Percentiles rank a stretch among this genome's conserved stretches.
Evolutionary conservation across 805 yeast genomes (phyloP).

Genomic region (Maudiozyma saulgeensis): DNA sequence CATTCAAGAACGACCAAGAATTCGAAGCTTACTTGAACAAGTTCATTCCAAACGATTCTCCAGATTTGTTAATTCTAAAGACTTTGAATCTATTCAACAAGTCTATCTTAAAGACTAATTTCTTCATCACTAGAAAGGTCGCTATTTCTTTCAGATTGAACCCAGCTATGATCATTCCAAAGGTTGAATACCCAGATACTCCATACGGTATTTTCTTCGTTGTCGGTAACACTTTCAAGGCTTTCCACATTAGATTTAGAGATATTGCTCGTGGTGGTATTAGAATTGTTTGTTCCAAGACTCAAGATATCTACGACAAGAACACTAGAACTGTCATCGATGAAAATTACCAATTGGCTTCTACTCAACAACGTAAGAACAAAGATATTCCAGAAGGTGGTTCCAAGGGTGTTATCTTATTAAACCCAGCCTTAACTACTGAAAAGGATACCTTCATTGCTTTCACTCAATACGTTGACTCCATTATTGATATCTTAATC

Average conservation of each 20-base stretch:
- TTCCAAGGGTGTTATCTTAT: constrained; percentile 88
- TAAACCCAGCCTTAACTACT: constrained; percentile 60
- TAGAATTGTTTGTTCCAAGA: constrained; percentile 83
- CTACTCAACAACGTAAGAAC: constrained; percentile 92
- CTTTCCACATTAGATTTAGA: constrained; percentile 93
- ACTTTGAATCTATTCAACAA: constrained; percentile 80
- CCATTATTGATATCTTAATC: constrained; percentile 77
- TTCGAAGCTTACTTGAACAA: constrained; percentile 58
- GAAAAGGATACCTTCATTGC: constrained; percentile 76
- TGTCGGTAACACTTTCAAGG: constrained; percentile 94
- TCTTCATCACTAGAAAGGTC: constrained; percentile 86
- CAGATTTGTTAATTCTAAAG: constrained; percentile 65
- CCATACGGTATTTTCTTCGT: constrained; percentile 93
- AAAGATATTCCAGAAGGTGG: constrained; percentile 99
- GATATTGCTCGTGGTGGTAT: constrained; percentile 98
- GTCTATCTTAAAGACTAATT: constrained; percentile 84
- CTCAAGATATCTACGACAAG: constrained; percentile 71
- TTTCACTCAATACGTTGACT: constrained; percentile 86
- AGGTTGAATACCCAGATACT: constrained; percentile 79
- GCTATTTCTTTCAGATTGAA: constrained; percentile 88
- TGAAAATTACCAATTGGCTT: constrained; percentile 91
- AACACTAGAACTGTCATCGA: constrained; percentile 86
- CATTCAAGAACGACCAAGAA: constrained; percentile 65
- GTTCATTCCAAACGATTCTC: constrained; percentile 67
- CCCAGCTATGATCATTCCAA: constrained; percentile 71